phyloP scores from a whole-genome alignment of 108 stramenopile genomes.

The Cyclotella sp. region DNA sequence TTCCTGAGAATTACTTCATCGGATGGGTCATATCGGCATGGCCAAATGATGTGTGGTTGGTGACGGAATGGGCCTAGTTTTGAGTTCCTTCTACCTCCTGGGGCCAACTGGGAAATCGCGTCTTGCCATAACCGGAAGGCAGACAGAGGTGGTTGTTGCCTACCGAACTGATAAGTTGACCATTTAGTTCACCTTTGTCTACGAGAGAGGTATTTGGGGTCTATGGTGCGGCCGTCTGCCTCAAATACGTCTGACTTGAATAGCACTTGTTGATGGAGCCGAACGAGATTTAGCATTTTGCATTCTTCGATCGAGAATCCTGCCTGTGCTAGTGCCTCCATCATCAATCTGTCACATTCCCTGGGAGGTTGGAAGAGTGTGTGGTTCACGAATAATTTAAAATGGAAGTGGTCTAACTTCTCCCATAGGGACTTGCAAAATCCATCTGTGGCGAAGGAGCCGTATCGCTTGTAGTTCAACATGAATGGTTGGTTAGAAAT shows the following conservation, averaged over 20 bases:
- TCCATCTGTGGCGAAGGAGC: neutral
- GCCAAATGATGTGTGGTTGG: neutral
- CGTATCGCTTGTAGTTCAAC: neutral
- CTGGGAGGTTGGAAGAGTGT: neutral
- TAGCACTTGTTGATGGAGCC: constrained; percentile 31
- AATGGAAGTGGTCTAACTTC: too few relatives aligned
- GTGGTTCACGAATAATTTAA: neutral
- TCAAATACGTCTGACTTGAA: constrained; percentile 19
- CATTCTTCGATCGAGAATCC: neutral
- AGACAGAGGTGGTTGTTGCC: neutral
- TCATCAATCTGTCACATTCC: constrained; percentile 19
- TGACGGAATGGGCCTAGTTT: neutral
- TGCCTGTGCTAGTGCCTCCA: neutral
- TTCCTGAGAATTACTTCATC: neutral
- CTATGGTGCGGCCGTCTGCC: constrained; percentile 3
- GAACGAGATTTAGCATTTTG: constrained; percentile 8
- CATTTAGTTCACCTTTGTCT: neutral
- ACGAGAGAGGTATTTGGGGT: constrained; percentile 9
- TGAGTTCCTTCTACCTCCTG: neutral
- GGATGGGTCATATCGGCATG: too few relatives aligned
- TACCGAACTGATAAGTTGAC: constrained; percentile 1
- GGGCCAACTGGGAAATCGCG: neutral
- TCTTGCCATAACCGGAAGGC: constrained; percentile 9
- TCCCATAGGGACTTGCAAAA: constrained; percentile 1
- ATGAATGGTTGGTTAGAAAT: constrained; percentile 7